phyloP scores from a whole-genome alignment of 768 basidiomycete genomes.

The Mycena haematopus region DNA sequence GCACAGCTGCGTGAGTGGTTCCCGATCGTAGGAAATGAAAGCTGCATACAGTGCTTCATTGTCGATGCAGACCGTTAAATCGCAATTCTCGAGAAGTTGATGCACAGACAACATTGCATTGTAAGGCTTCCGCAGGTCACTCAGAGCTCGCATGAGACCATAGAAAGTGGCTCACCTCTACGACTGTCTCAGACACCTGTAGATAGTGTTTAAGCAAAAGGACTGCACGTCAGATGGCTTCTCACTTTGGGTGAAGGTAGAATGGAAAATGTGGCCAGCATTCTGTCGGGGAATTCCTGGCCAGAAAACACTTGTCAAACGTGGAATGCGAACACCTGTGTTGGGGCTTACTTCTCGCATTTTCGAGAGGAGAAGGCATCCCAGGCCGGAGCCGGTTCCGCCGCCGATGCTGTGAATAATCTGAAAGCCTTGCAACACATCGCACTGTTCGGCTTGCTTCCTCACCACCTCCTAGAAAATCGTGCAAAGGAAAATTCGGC shows the following conservation, averaged over 20 bases:
- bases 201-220: not conserved
- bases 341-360: slow-evolving; percentile 65
- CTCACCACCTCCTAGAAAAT: slow-evolving; percentile 69
- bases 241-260: slow-evolving; percentile 58
- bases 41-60: slow-evolving; percentile 79
- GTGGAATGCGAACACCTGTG: slow-evolving; percentile 25
- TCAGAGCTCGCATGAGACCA: slow-evolving; percentile 42
- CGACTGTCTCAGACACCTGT: slow-evolving; percentile 60
- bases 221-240: not conserved
- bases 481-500: slow-evolving; percentile 1
- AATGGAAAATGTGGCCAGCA: slow-evolving; percentile 62
- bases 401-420: slow-evolving; percentile 90
- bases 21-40: slow-evolving; percentile 5
- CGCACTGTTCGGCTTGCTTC: slow-evolving; percentile 80
- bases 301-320: not conserved
- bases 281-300: slow-evolving; percentile 61
- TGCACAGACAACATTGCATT: slow-evolving; percentile 85
- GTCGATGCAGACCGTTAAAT: slow-evolving; percentile 84
- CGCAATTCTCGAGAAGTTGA: slow-evolving; percentile 89
- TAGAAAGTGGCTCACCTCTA: slow-evolving; percentile 63
- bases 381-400: slow-evolving; percentile 88
- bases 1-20: not conserved
- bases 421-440: slow-evolving; percentile 92
- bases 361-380: slow-evolving; percentile 81
- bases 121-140: slow-evolving; percentile 64